Base-by-base conservation (phyloP, 805 yeast genomes). In the Candida gorgasii region DNA sequence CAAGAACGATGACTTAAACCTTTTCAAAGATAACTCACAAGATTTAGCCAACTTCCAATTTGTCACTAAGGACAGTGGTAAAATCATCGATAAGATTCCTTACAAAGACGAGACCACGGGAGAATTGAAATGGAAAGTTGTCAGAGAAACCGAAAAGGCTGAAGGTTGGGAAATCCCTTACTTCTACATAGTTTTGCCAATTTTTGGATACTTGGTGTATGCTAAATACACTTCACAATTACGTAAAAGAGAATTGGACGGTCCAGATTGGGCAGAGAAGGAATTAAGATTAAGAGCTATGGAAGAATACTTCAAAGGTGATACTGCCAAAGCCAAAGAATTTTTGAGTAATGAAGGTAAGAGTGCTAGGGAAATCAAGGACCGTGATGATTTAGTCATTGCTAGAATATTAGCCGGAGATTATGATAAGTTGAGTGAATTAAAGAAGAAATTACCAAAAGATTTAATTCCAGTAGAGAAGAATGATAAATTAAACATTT, bases 111-210 rank as follows among this genome's bases (percentile, higher is more conserved):
- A 84, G 32, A 70, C 80, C 29, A 82, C 87, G 13, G 95, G 95
- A 27, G 84, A 81, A 55, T 76, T 86, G 54, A 80, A 81, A 55
- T 87, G 93, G 95, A 76, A 80, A 54, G 67, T 86, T 43, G 80
- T 88, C 35, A 75, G 93, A 48, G 89, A 80, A 58, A 78, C 82
- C 41, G 80, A 77, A 54, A 81, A 80, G 58, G 74, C 74, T 27
- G 95, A 87, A 67, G 95, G 95, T 37, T 87, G 95, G 95, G 95
- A 88, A 60, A 71, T 72, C 49, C 72, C 86, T 42, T 80, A 82
- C 54, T 86, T 82, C 67, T 83, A 76, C 62, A 69, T 82, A 42
- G 84, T 84, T 51, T 76, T 87, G 45, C 96, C 96, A 14, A 80
- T 82, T 18, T 70, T 84, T 58, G 67, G 79, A 37, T 69, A 80